Percentiles rank a stretch among this genome's conserved stretches.
Evolutionary conservation across 306 rosid genomes (phyloP).

Genomic region (Castanea crenata): DNA sequence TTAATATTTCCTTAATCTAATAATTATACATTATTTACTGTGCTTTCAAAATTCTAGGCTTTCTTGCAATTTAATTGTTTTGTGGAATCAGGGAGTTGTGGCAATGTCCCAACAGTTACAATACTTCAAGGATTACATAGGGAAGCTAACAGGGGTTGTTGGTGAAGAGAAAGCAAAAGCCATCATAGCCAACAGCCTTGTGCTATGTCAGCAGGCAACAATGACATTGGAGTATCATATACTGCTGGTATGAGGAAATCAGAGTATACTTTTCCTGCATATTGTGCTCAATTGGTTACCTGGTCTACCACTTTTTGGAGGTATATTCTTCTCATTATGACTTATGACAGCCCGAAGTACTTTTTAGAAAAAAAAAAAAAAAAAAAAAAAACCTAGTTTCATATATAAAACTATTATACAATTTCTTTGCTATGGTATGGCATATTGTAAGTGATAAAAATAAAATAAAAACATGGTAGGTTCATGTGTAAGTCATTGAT

Average conservation of each 20-base stretch:
- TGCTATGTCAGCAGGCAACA: constrained; percentile 32
- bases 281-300: constrained; percentile 5
- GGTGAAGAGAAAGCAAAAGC: constrained; percentile 20
- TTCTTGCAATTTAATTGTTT: not conserved
- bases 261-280: constrained; percentile 12
- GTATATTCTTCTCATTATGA: not conserved
- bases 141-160: constrained; percentile 13
- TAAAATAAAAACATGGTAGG: too few species aligned
- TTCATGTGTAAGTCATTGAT: too few species aligned
- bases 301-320: constrained; percentile 17
- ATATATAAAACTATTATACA: too few species aligned
- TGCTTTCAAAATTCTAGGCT: too few species aligned
- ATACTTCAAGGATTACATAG: constrained; percentile 27
- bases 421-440: too few species aligned
- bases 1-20: too few species aligned
- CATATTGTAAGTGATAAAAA: too few species aligned
- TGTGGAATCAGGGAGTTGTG: constrained; percentile 17
- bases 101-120: constrained; percentile 10
- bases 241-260: not conserved
- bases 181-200: constrained; percentile 34
- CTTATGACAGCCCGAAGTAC: too few species aligned
- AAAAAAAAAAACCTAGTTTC: too few species aligned
- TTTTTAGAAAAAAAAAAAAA: too few species aligned
- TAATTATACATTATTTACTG: too few species aligned
- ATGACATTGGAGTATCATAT: constrained; percentile 39